phyloP scores from a whole-genome alignment of 352 stramenopile species.

The Pythium phragmitis region DNA sequence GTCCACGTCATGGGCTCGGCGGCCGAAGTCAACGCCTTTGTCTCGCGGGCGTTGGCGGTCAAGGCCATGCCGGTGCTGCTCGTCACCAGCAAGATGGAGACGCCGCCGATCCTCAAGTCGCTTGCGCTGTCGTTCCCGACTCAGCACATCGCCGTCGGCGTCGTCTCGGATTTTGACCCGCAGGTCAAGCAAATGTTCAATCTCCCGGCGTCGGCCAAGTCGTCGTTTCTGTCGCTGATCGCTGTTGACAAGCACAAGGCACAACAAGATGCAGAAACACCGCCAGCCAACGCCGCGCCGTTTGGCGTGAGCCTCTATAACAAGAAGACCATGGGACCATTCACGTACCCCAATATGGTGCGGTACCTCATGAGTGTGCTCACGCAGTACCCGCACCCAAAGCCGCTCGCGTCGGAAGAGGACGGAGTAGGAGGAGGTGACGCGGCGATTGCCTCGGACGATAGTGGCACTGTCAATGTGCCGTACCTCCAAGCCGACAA shows the following conservation, averaged over 20 bases:
- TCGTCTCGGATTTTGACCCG: conserved; percentile 52
- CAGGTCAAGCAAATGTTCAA: conserved; percentile 68
- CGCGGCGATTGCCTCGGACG: conserved; percentile 5
- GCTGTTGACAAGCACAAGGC: conserved; percentile 28
- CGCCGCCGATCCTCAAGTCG: conserved; percentile 55
- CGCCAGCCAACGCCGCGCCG: conserved; percentile 31
- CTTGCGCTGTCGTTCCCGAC: conserved; percentile 59
- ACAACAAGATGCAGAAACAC: conserved; percentile 1
- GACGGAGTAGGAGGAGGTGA: conserved; percentile 12
- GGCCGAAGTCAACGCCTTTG: conserved; percentile 58
- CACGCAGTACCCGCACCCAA: conserved; percentile 58
- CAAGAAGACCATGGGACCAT: conserved; percentile 64
- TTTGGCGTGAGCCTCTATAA: conserved; percentile 69
- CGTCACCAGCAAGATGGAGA: conserved; percentile 55
- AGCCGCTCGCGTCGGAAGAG: conserved; percentile 15
- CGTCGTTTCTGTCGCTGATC: conserved; percentile 49
- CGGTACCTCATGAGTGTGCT: conserved; percentile 68
- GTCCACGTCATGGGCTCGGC: conserved; percentile 44
- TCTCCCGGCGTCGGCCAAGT: conserved; percentile 35
- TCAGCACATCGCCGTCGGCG: conserved; percentile 48
- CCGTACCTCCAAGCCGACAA: conserved; percentile 62
- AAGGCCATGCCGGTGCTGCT: conserved; percentile 58
- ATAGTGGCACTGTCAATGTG: conserved; percentile 24
- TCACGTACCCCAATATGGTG: conserved; percentile 66
- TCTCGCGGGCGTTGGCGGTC: conserved; percentile 34